Evolutionary conservation across 2,329 filamentous ascomycete genomes (phyloP).

Genomic region (Thielaviopsis euricoi): DNA sequence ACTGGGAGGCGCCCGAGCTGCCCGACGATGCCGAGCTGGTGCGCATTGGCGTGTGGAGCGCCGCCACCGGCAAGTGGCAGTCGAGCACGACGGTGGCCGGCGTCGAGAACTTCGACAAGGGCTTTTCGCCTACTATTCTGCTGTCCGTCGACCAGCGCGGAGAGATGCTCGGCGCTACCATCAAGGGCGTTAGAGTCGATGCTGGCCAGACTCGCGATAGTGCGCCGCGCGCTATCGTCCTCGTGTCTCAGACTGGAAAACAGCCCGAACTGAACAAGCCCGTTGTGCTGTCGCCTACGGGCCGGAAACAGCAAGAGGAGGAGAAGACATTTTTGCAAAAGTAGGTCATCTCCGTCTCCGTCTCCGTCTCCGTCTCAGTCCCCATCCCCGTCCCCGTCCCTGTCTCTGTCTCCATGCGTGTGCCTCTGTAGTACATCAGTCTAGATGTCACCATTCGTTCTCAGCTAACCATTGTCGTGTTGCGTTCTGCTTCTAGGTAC

Average conservation of each 20-base stretch:
- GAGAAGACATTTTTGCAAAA: constrained; percentile 54
- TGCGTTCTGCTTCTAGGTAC: constrained; percentile 33
- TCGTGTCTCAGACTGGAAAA: constrained; percentile 31
- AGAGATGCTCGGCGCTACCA: constrained; percentile 30
- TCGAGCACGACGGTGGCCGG: constrained; percentile 39
- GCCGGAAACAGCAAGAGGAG: constrained; percentile 41
- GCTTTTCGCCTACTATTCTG: constrained; percentile 40
- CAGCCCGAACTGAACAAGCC: constrained; percentile 47
- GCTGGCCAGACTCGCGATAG: constrained; percentile 50
- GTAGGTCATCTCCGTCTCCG: constrained; percentile 26
- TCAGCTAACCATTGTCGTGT: too few relatives aligned
- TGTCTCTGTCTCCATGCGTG: too few relatives aligned
- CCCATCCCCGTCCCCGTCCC: too few relatives aligned
- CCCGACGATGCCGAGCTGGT: constrained; percentile 30
- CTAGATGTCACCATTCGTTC: too few relatives aligned
- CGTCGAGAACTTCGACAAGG: constrained; percentile 41
- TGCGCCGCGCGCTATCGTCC: constrained; percentile 39
- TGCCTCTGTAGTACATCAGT: too few relatives aligned
- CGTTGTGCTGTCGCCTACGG: constrained; percentile 37
- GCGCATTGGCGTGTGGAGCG: constrained; percentile 41
- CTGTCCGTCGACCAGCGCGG: constrained; percentile 29
- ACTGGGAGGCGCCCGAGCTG: constrained; percentile 41
- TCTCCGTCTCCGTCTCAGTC: too few relatives aligned
- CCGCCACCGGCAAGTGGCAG: constrained; percentile 28
- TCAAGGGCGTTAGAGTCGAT: constrained; percentile 42